Base-by-base conservation (phyloP, 345 rosid genomes). In the Heritiera fomes region DNA sequence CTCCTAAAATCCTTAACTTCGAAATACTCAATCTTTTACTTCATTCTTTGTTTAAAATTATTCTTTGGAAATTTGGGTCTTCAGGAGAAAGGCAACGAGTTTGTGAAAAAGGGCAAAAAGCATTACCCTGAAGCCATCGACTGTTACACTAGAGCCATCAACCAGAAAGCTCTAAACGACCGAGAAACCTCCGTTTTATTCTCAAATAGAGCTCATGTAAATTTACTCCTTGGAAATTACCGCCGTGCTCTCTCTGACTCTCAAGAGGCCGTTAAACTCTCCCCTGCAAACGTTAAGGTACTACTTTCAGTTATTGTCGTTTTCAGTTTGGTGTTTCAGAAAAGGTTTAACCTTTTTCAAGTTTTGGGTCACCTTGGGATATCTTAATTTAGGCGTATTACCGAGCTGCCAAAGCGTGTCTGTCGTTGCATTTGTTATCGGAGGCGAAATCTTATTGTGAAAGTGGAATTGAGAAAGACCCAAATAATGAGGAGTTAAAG, bases 351-450 rank as follows among this genome's bases (percentile, higher is more conserved):
- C n/a, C 41, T 18, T 65, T 75, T 10, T 81, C 4, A 3, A 58
- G 32, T 68, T 20, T 52, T 73, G 38, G 32, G 56, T 41, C 53
- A 11, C 71, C 55, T 4, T 4, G 0, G 30, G n/a, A 67, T 14
- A 2, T 53, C 66, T 20, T 82, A 75, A 8, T 23, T 23, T 5
- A 93, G 98, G 99, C 97, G 0, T 77, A 84, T 64, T 95, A 93
- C 87, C 92, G 99, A 80, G 97, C 94, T 82, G 93, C 97, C 73
- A 95, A 93, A 85, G 96, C 98, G 10, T 89, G 94, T 15, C 34
- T 91, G 82, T 84, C 88, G 3, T 58, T 95, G 79, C 89, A 88
- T 79, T 83, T 92, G 82, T 84, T 91, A 74, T 18, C 71, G n/a
- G 94, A 95, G 75, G 94, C 97, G 18, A 87, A 84, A 77, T 81